phyloP scores from a whole-genome alignment of 352 stramenopile genomes.

The Phytophthora vignae region DNA sequence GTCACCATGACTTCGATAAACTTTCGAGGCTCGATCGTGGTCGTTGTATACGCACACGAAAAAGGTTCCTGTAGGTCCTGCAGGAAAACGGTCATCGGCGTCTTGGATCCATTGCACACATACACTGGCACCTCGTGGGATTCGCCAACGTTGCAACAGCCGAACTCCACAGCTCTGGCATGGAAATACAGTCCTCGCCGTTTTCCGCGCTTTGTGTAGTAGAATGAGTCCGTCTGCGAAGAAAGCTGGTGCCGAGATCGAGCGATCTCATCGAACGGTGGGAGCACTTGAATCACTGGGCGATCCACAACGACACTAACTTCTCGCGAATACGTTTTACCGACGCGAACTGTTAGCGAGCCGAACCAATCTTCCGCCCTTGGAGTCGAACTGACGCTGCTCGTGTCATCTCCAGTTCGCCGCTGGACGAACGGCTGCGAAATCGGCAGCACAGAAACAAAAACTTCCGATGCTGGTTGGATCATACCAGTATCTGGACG shows the following conservation, averaged over 20 bases:
- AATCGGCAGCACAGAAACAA: slow-evolving; percentile 60
- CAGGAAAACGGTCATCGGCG: slow-evolving; percentile 86
- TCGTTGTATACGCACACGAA: slow-evolving; percentile 75
- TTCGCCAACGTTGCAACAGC: slow-evolving; percentile 73
- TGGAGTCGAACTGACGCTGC: slow-evolving; percentile 15
- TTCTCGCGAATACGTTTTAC: slow-evolving; percentile 57
- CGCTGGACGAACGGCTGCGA: slow-evolving; percentile 54
- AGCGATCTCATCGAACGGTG: slow-evolving; percentile 67
- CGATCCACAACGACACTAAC: slow-evolving; percentile 73
- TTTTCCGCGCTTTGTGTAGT: slow-evolving; percentile 85
- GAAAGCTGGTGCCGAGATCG: slow-evolving; percentile 71
- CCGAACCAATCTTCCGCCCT: slow-evolving; percentile 64
- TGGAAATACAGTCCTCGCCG: slow-evolving; percentile 86
- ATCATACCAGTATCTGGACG: slow-evolving; percentile 52
- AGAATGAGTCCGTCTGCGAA: slow-evolving; percentile 84
- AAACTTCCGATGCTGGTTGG: slow-evolving; percentile 47
- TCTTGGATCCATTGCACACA: slow-evolving; percentile 86
- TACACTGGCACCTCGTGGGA: slow-evolving; percentile 86
- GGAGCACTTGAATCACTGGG: slow-evolving; percentile 48
- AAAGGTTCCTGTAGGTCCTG: slow-evolving; percentile 83
- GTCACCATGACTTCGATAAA: slow-evolving; percentile 86
- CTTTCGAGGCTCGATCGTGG: slow-evolving; percentile 82
- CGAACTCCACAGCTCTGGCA: slow-evolving; percentile 84
- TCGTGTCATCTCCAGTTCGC: slow-evolving; percentile 16
- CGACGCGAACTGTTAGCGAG: slow-evolving; percentile 66